Evolutionary conservation across 805 yeast genomes (phyloP).

Genomic region (Starmerella floricola): DNA sequence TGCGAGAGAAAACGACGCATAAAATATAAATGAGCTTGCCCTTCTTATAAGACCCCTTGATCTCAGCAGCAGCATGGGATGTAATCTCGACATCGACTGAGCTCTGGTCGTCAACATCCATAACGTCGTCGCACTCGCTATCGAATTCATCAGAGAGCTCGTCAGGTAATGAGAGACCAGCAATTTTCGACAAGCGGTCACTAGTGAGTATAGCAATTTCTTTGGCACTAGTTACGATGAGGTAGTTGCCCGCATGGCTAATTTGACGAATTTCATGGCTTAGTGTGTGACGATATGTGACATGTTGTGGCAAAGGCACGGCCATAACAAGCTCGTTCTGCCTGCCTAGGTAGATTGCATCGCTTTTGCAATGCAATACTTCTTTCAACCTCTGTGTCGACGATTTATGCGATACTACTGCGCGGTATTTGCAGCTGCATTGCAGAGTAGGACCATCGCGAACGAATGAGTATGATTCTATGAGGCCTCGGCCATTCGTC

Average conservation of each 20-base stretch:
- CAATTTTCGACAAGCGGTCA: background rate
- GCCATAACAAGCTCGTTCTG: background rate
- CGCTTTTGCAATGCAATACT: background rate
- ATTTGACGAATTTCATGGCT: background rate
- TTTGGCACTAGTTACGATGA: background rate
- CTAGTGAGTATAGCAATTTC: background rate
- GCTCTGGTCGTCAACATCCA: too few species aligned
- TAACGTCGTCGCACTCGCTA: background rate
- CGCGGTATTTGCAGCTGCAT: constrained; percentile 6
- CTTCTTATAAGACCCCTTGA: too few species aligned
- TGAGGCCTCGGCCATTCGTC: constrained; percentile 2
- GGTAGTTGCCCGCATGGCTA: background rate
- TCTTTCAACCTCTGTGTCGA: background rate
- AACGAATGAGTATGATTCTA: constrained; percentile 11
- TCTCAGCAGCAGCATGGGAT: too few species aligned
- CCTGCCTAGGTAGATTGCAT: background rate
- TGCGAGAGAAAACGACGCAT: too few species aligned
- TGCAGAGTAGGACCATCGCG: constrained; percentile 4
- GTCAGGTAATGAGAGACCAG: background rate
- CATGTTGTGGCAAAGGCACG: background rate
- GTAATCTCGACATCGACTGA: too few species aligned
- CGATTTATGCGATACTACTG: background rate
- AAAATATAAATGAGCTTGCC: too few species aligned
- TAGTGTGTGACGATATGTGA: background rate
- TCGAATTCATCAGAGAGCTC: background rate